phyloP scores from a whole-genome alignment of 2,329 filamentous ascomycete species.

The Atkinsonella texensis region DNA sequence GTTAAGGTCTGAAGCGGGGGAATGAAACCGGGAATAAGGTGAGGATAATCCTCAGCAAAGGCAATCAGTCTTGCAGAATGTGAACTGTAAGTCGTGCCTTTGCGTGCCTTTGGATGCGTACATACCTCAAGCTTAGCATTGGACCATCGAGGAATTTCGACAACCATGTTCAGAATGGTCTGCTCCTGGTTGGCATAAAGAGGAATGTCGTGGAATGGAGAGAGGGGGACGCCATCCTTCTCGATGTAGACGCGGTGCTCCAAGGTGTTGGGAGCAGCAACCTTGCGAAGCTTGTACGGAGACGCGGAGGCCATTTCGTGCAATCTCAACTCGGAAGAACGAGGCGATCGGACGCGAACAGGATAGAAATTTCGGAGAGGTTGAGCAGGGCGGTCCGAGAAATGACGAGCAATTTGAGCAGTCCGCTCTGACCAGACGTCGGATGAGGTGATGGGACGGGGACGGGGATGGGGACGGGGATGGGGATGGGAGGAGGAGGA shows the following conservation, averaged over 20 bases:
- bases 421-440: slow-evolving; percentile 39
- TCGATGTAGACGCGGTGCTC: slow-evolving; percentile 97
- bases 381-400: slow-evolving; percentile 22
- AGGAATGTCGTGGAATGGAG: slow-evolving; percentile 96
- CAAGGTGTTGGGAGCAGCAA: slow-evolving; percentile 81
- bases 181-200: slow-evolving; percentile 95
- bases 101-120: neutral
- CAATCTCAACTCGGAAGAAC: slow-evolving; percentile 8
- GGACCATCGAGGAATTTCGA: slow-evolving; percentile 99
- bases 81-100: neutral
- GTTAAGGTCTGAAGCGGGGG: neutral
- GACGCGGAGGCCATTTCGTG: slow-evolving; percentile 49
- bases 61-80: neutral
- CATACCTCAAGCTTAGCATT: slow-evolving; percentile 98
- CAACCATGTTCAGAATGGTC: slow-evolving; percentile 96
- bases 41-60: too few species aligned
- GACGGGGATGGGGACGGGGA: slow-evolving; percentile 8
- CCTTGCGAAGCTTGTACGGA: slow-evolving; percentile 69
- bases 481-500: slow-evolving; percentile 12
- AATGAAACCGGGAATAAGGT: neutral
- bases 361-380: too few species aligned
- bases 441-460: slow-evolving; percentile 16
- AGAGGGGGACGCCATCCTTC: slow-evolving; percentile 89
- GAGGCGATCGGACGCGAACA: neutral
- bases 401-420: slow-evolving; percentile 42